Base-by-base conservation (phyloP, 2,329 filamentous ascomycete species). In the Epichloe bromicola region DNA sequence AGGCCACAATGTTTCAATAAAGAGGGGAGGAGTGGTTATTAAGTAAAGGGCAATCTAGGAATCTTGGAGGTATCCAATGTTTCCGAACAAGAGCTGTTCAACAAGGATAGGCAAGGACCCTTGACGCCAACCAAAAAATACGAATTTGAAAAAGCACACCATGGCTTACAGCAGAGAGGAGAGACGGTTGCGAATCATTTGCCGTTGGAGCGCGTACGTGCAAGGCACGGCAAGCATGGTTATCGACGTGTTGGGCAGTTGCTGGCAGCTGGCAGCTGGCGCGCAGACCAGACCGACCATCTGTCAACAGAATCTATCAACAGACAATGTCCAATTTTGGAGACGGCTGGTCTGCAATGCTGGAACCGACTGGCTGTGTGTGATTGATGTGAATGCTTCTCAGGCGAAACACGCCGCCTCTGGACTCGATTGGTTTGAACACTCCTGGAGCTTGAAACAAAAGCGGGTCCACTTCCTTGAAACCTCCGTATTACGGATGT, bases 121-220 rank as follows among this genome's bases (percentile, higher is more conserved):
- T 39, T 37, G 34, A 42, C 33, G 11, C 23, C 15, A 14, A 26
- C 12, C 4, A 23, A 43, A 36, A 49, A 36, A 33, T n/a, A 37
- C 17, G 15, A 26, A 26, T 26, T 7, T 2, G 23, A 26, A n/a
- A n/a, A 19, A 19, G 19, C 19, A 19, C 19, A 19, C 19, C 19
- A 19, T 19, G 19, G 19, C 19, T 19, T 19, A 19, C 19, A 19
- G 19, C 19, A 19, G 19, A 19, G 19, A 19, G 19, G 19, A 19
- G 23, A 19, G 20, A n/a, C 23, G 36, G 26, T 37, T 42, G 26
- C 43, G 49, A 51, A 51, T 51, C 37, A 51, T 46, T 37, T 37
- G 19, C n/a, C 39, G 17, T 2, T 8, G 17, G 37, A 34, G 33
- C 30, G 48, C 33, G 40, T 34, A 10, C 48, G 34, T 26, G 23